A percentile compares a stretch with the other conserved stretches of the same genome.
These are phyloP conservation scores for Kodamaea sp. DNA, from an alignment of 1,139 yeast genomes.

Conservation along the genomic window DNA sequence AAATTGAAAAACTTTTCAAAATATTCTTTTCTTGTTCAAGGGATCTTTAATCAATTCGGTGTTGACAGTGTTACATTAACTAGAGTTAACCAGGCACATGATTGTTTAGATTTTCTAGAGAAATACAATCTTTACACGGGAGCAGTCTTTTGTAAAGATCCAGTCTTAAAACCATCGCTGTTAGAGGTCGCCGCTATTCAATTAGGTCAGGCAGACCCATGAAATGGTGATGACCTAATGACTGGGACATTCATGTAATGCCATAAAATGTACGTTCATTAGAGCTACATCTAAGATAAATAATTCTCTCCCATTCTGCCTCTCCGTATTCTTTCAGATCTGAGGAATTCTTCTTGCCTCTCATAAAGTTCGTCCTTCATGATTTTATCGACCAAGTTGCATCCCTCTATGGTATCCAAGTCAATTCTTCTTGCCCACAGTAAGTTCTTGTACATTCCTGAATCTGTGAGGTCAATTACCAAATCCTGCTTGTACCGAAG, in stretches of 20 bases:
- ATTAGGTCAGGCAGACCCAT: conserved; percentile 26
- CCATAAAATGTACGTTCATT: not conserved
- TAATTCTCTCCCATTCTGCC: conserved; percentile 51
- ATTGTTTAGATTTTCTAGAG: conserved; percentile 27
- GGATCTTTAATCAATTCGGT: conserved; percentile 8
- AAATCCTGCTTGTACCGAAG: conserved; percentile 23
- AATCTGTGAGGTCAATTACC: conserved; percentile 48
- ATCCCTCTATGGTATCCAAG: conserved; percentile 30
- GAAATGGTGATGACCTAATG: conserved; percentile 51
- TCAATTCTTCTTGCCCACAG: conserved; percentile 54
- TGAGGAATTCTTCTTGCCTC: conserved; percentile 29
- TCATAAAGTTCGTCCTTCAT: conserved; percentile 34
- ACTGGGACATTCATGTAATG: conserved; percentile 23
- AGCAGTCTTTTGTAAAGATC: conserved; percentile 17
- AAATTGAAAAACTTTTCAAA: not conserved
- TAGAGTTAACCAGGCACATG: conserved; percentile 22
- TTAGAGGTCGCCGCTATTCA: conserved; percentile 29
- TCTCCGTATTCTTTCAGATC: conserved; percentile 40
- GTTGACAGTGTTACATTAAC: conserved; percentile 23
- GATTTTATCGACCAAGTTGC: conserved; percentile 32
- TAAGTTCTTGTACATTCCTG: conserved; percentile 59
- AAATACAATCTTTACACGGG: conserved; percentile 15
- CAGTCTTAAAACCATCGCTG: conserved; percentile 50
- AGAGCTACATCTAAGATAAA: conserved; percentile 15
- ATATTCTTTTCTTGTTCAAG: not conserved